phyloP scores from a whole-genome alignment of 1,284 basidiomycete genomes.

The Vanrija humicola region DNA sequence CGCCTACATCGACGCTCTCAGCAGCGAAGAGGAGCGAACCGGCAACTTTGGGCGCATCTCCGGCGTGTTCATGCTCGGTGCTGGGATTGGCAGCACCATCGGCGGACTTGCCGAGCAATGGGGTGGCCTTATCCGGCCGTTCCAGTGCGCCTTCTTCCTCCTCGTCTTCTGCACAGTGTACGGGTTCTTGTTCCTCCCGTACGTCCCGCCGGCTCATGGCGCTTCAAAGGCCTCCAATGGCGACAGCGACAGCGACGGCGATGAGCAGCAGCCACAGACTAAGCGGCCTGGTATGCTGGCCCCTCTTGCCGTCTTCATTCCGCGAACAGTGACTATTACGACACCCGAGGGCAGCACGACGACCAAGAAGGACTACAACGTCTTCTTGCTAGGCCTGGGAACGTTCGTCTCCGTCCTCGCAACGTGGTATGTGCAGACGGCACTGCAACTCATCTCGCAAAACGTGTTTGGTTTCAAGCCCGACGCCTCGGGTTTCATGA shows the following conservation, averaged over 20 bases:
- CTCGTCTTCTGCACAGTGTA: constrained; percentile 37
- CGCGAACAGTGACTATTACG: constrained; percentile 11
- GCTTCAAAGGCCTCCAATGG: constrained; percentile 15
- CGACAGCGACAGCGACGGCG: not conserved
- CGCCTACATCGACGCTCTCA: constrained; percentile 27
- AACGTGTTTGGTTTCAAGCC: constrained; percentile 35
- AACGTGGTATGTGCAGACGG: constrained; percentile 35
- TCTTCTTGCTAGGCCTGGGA: constrained; percentile 33
- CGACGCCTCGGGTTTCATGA: constrained; percentile 27
- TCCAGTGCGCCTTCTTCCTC: constrained; percentile 34
- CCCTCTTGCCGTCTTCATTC: constrained; percentile 39
- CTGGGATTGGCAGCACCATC: constrained; percentile 9
- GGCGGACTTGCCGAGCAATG: constrained; percentile 31
- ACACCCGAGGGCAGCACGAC: too few species aligned
- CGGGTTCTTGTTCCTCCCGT: constrained; percentile 37
- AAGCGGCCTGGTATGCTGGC: constrained; percentile 23
- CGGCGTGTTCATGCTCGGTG: constrained; percentile 34
- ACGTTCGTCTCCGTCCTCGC: constrained; percentile 41
- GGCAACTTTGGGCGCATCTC: constrained; percentile 34
- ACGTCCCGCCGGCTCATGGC: constrained; percentile 14
- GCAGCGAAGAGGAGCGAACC: constrained; percentile 30
- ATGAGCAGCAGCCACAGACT: not conserved
- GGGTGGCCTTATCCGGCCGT: constrained; percentile 32
- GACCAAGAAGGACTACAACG: constrained; percentile 25
- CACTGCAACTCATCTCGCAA: constrained; percentile 34